Conservation (phyloP, 805 yeast species). For the Sungouiella thailandica region DNA sequence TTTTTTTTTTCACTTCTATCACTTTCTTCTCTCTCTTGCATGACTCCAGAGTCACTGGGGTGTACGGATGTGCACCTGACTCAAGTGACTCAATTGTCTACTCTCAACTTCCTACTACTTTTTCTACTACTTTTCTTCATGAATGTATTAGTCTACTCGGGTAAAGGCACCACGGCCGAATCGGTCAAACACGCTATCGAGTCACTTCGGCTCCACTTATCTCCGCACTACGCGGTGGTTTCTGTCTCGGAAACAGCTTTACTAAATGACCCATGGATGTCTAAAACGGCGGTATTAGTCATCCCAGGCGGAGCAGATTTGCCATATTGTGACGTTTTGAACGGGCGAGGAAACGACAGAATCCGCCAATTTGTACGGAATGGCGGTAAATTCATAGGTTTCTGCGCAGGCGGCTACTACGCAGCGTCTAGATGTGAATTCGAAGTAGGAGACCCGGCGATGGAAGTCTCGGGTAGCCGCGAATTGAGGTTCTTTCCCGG, state of each 20-base stretch:
- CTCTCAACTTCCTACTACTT: no score
- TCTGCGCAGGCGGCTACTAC: conserved; percentile 95
- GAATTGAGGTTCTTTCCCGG: conserved; percentile 85
- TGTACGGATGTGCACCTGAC: no score
- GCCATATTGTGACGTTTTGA: conserved; percentile 71
- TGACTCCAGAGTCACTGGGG: no score
- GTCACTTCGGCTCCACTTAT: conserved; percentile 64
- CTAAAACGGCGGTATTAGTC: conserved; percentile 72
- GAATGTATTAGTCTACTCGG: conserved; percentile 20
- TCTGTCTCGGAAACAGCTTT: conserved; percentile 61
- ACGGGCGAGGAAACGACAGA: conserved; percentile 60
- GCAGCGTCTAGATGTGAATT: conserved; percentile 75
- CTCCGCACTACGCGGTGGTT: conserved; percentile 85
- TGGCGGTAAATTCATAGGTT: conserved; percentile 83
- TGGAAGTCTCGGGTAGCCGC: conserved; percentile 84
- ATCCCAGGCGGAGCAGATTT: conserved; percentile 97
- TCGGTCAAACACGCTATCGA: conserved; percentile 81
- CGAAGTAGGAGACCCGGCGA: conserved; percentile 60
- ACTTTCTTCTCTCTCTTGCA: no score
- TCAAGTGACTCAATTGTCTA: background rate
- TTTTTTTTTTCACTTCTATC: no score
- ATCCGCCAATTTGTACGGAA: conserved; percentile 60
- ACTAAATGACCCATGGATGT: conserved; percentile 75
- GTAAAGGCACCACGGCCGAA: conserved; percentile 80
- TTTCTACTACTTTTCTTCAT: conserved; percentile 2